phyloP scores from a whole-genome alignment of 441 rosid species.

The Adansonia madagascariensis region DNA sequence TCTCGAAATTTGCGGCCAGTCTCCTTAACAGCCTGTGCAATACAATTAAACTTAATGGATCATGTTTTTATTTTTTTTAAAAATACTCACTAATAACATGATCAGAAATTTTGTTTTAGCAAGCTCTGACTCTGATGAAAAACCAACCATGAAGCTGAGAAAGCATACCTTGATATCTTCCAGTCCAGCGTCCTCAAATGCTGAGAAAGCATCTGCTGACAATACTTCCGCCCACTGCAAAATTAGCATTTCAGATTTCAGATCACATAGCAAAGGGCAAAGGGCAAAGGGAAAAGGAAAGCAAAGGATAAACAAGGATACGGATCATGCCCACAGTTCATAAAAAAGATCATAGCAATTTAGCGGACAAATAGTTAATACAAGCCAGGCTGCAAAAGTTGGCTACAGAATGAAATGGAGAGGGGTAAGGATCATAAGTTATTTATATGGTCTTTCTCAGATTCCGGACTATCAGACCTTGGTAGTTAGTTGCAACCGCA shows the following conservation, averaged over 20 bases:
- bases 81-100: background rate
- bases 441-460: background rate
- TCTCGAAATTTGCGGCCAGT: conserved; percentile 79
- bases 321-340: background rate
- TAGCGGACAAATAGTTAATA: background rate
- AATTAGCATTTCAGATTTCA: conserved; percentile 27
- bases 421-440: conserved; percentile 2
- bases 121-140: conserved; percentile 4
- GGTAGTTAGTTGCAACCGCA: background rate
- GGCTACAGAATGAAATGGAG: background rate
- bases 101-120: conserved; percentile 4
- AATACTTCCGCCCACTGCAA: conserved; percentile 98
- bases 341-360: background rate
- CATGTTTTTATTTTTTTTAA: background rate
- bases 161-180: conserved; percentile 64
- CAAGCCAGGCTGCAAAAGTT: background rate
- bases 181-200: conserved; percentile 92
- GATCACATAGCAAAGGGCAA: conserved; percentile 22
- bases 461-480: background rate
- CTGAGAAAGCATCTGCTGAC: conserved; percentile 99
- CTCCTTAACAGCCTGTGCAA: conserved; percentile 78
- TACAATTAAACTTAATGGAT: background rate
- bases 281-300: background rate
- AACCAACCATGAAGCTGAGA: background rate
- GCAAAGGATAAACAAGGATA: conserved; percentile 4